Evolutionary conservation across 2,329 filamentous ascomycete genomes (phyloP), one percentile per base, ranked within the genome.

Genomic region (Paramyrothecium sp.): DNA sequence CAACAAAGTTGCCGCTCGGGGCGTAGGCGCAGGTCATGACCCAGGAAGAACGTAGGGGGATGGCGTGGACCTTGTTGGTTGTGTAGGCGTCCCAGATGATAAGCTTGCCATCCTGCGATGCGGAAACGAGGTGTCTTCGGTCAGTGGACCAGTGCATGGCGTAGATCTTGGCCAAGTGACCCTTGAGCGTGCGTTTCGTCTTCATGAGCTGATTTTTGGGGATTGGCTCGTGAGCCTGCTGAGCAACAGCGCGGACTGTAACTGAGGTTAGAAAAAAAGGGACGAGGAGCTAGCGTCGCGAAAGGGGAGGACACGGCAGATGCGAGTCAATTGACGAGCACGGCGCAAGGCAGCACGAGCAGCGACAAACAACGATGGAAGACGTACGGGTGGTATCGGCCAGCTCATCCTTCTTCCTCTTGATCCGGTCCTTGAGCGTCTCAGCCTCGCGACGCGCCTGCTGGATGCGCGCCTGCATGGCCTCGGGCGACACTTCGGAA

Each of bases 61-160:
- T 98, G 74, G 95, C 95, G 78, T 99, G 95, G 61, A 99, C 95
- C 78, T 99, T 99, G 84, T 99, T 98, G 61, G 95, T 98, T 64
- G 94, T 98, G 81, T 99, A 99, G 58, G 95, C 95, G 75, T 99
- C 95, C 95, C 95, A 99, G 73, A 99, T 98, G 77, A 99, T 99
- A 66, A 99, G 88, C 82, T 99, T 99, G 75, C 95, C 95, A 71
- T 99, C 95, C 78, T 99, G 95, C 67, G 95, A 99, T 62, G 95
- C 95, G 13, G 95, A 98, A 54, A 99, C 95, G 60, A 98, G 87
- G 78, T 98, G 95, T 76, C 95, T 89, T 72, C 95, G 88, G 78
- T 99, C 95, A 63, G 95, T 99, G 34, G 95, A 98, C 95, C 95
- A 99, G 82, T 99, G 95, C 95, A 99, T 99, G 69, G 95, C 95